These are phyloP conservation scores for Pseudogymnoascus verrucosus DNA, from an alignment of 2,329 filamentous ascomycete genomes.

Conservation along the genomic window DNA sequence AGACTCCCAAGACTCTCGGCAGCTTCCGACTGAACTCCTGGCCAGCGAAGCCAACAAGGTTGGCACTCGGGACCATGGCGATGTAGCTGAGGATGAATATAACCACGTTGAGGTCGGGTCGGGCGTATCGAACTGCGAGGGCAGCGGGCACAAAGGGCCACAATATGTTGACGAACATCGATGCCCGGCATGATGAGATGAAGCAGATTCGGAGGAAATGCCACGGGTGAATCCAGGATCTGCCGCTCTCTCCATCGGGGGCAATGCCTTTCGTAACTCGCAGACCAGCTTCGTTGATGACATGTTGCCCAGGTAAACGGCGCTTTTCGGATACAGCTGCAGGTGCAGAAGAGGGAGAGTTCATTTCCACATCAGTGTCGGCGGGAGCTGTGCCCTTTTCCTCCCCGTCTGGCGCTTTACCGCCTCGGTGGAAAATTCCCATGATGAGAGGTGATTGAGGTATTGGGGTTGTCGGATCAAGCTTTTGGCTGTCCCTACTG, in stretches of 20 bases:
- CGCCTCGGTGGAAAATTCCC: background rate
- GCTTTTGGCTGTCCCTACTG: background rate
- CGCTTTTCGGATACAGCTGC: background rate
- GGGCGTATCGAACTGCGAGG: conserved; percentile 53
- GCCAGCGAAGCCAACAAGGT: conserved; percentile 66
- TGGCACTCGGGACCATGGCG: conserved; percentile 70
- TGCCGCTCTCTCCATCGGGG: conserved; percentile 59
- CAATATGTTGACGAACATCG: conserved; percentile 59
- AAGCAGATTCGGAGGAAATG: conserved; percentile 58
- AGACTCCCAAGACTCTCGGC: conserved; percentile 61
- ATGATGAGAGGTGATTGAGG: background rate
- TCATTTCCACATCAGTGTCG: background rate
- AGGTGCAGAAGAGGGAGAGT: background rate
- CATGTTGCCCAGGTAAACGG: background rate
- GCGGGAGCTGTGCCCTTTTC: background rate
- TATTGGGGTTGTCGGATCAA: background rate
- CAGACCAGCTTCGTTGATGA: conserved; percentile 23
- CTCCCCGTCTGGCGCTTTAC: background rate
- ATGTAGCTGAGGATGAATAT: conserved; percentile 67
- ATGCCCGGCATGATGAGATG: conserved; percentile 54
- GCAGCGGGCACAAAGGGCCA: conserved; percentile 70
- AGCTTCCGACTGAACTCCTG: conserved; percentile 66
- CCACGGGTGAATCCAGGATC: conserved; percentile 54
- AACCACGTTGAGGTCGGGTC: conserved; percentile 48
- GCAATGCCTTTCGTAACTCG: conserved; percentile 31